Conservation (phyloP, 106 monocot species). For the Dioscorea zingiberensis region DNA sequence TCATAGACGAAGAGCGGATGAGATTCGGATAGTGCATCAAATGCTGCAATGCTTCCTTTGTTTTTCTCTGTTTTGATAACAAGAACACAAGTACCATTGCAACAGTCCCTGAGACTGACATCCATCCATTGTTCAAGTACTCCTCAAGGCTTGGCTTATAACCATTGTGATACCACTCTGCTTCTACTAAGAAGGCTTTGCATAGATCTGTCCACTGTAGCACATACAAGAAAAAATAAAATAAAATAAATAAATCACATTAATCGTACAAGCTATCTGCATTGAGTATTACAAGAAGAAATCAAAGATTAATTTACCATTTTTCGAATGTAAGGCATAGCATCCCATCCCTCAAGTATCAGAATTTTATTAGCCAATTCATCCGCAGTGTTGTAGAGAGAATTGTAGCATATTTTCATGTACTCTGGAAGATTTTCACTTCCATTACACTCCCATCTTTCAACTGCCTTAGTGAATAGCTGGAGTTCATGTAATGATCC, state of each 20-base stretch:
- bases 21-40: constrained; percentile 14
- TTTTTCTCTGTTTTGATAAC: neutral
- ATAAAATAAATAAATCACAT: too few relatives aligned
- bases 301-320: constrained; percentile 13
- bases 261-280: neutral
- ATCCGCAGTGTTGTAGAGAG: constrained; percentile 19
- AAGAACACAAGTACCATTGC: constrained; percentile 16
- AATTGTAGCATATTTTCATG: constrained; percentile 29
- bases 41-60: constrained; percentile 10
- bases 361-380: constrained; percentile 15
- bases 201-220: constrained; percentile 45
- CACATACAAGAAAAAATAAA: neutral
- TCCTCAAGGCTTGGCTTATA: constrained; percentile 28
- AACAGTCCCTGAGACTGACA: constrained; percentile 16
- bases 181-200: constrained; percentile 37
- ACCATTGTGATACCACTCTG: constrained; percentile 32
- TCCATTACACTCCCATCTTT: constrained; percentile 34
- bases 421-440: constrained; percentile 39
- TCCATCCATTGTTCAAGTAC: constrained; percentile 33
- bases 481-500: constrained; percentile 41
- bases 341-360: constrained; percentile 16
- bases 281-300: neutral
- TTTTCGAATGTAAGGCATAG: constrained; percentile 18
- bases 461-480: constrained; percentile 30
- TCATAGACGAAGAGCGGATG: constrained; percentile 18